Conservation (phyloP, 495 filamentous ascomycete genomes). For the Recurvomyces mirabilis region DNA sequence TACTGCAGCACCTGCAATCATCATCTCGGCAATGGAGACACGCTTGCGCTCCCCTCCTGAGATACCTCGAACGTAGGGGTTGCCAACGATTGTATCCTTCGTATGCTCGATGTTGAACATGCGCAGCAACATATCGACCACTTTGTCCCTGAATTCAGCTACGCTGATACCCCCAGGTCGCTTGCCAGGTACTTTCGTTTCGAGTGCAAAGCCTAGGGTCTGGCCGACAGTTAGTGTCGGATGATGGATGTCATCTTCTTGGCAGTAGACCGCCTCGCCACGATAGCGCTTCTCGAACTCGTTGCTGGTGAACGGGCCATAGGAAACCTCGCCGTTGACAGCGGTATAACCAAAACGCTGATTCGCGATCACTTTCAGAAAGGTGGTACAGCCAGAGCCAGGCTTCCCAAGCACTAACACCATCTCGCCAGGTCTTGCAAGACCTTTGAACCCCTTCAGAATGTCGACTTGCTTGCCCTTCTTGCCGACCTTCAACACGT, state of each 20-base stretch:
- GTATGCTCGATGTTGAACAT: conserved; percentile 89
- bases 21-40: conserved; percentile 58
- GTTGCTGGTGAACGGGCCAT: conserved; percentile 56
- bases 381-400: conserved; percentile 78
- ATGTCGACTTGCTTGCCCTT: conserved; percentile 57
- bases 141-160: conserved; percentile 57
- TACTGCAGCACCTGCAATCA: conserved; percentile 62
- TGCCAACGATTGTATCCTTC: conserved; percentile 67
- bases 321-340: conserved; percentile 66
- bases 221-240: conserved; percentile 58
- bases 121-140: conserved; percentile 59
- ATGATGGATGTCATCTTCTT: conserved; percentile 73
- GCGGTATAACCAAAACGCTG: conserved; percentile 67
- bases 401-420: conserved; percentile 78
- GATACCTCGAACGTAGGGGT: conserved; percentile 70
- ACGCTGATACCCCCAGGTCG: conserved; percentile 54
- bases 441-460: conserved; percentile 45
- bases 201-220: conserved; percentile 72
- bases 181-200: conserved; percentile 67
- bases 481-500: conserved; percentile 46
- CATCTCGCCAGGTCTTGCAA: conserved; percentile 63
- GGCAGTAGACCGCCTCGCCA: conserved; percentile 78
- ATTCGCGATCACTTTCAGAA: conserved; percentile 76
- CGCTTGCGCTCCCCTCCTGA: conserved; percentile 78
- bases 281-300: conserved; percentile 56